These are phyloP conservation scores for Plenodomus lindquistii DNA, from an alignment of 2,329 filamentous ascomycete species.

Conservation along the genomic window DNA sequence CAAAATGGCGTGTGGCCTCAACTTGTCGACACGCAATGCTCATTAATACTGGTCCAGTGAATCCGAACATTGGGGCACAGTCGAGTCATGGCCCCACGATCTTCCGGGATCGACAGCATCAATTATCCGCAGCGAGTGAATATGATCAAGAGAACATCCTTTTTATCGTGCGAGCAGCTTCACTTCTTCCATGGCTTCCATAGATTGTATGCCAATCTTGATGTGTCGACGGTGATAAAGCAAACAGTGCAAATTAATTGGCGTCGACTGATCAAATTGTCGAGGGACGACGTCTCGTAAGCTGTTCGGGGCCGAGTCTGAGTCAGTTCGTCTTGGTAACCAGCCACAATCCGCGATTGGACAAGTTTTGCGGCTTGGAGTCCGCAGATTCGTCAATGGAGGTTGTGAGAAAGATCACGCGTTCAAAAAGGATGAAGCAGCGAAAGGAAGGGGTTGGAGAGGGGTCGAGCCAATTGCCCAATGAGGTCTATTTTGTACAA, in stretches of 20 bases:
- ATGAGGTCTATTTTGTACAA: constrained; percentile 14
- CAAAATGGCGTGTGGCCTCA: constrained; percentile 12
- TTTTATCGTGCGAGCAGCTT: no score
- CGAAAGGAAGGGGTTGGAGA: constrained; percentile 2
- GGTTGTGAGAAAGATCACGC: constrained; percentile 1
- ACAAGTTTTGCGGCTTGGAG: constrained; percentile 8
- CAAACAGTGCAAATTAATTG: no score
- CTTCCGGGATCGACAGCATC: no score
- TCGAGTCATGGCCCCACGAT: no score
- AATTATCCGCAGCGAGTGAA: no score
- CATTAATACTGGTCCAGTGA: constrained; percentile 2
- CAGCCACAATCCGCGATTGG: constrained; percentile 9
- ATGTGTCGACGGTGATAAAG: no score
- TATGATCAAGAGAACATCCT: no score
- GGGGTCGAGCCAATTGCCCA: constrained; percentile 6
- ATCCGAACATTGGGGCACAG: not conserved
- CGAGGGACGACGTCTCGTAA: no score
- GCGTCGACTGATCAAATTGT: no score
- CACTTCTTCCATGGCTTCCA: no score
- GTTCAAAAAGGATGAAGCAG: constrained; percentile 2
- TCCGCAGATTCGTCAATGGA: constrained; percentile 2
- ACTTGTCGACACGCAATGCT: constrained; percentile 14
- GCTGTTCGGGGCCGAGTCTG: not conserved
- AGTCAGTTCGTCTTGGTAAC: constrained; percentile 4
- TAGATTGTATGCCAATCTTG: no score